Percentiles rank a stretch among this genome's conserved stretches.
These are phyloP conservation scores for Umbelopsis vinacea DNA, from an alignment of 192 early-diverging fungal genomes.

Conservation along the genomic window DNA sequence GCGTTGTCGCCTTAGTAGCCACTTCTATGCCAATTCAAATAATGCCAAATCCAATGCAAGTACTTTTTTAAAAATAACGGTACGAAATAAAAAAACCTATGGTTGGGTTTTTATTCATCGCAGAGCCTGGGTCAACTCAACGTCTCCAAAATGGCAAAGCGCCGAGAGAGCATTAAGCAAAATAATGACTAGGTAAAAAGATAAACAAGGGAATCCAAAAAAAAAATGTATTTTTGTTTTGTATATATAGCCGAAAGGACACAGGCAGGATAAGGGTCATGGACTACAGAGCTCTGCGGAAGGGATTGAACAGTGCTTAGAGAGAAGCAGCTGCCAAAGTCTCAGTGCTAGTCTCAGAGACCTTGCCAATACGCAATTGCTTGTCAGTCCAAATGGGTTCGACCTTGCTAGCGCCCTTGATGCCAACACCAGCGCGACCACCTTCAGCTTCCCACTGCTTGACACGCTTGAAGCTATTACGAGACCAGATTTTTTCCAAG, in stretches of 20 bases:
- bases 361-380: constrained; percentile 43
- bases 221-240: neutral
- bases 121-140: constrained; percentile 20
- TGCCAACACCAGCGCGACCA: constrained; percentile 89
- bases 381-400: constrained; percentile 63
- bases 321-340: neutral
- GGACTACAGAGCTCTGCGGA: constrained; percentile 20
- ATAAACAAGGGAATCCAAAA: neutral
- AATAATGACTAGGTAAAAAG: neutral
- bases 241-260: neutral
- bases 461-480: constrained; percentile 83
- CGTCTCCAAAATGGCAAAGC: neutral
- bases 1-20: too few species aligned
- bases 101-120: constrained; percentile 14
- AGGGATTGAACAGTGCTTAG: neutral
- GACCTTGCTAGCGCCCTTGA: constrained; percentile 43
- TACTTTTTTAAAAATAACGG: neutral
- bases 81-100: constrained; percentile 1
- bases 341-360: constrained; percentile 2
- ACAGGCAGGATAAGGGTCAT: neutral
- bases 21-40: too few species aligned
- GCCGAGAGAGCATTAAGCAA: neutral
- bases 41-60: too few species aligned
- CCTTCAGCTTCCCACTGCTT: constrained; percentile 85
- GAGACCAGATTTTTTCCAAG: constrained; percentile 85